Conservation (phyloP, 176 grass and related monocot genomes). For the Phoenix dactylifera region DNA sequence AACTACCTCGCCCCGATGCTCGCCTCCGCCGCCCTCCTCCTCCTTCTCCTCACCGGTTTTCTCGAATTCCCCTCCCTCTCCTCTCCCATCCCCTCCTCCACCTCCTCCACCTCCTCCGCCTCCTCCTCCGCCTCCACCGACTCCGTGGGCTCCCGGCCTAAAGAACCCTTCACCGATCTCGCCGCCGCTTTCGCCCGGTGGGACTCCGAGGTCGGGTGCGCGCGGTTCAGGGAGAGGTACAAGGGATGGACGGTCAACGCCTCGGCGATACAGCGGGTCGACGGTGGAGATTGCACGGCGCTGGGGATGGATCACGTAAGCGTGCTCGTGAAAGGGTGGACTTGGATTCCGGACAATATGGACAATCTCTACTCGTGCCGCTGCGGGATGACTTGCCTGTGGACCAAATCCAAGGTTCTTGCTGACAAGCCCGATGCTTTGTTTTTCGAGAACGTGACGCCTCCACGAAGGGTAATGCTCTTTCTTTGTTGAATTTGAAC, state of each 20-base stretch:
- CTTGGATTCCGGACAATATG: constrained; percentile 84
- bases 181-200: constrained; percentile 47
- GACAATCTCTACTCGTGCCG: constrained; percentile 73
- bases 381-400: constrained; percentile 64
- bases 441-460: constrained; percentile 59
- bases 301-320: constrained; percentile 41
- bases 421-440: constrained; percentile 66
- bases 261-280: constrained; percentile 18
- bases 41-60: constrained; percentile 34
- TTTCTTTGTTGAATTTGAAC: no score
- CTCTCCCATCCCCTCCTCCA: constrained; percentile 6
- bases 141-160: constrained; percentile 35
- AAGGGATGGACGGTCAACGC: constrained; percentile 22
- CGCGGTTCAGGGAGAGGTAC: constrained; percentile 46
- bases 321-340: constrained; percentile 77
- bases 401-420: constrained; percentile 60
- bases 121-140: constrained; percentile 21
- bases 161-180: constrained; percentile 39
- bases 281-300: constrained; percentile 16
- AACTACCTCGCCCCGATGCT: constrained; percentile 74
- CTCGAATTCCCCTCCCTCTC: constrained; percentile 29
- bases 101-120: neutral
- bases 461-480: constrained; percentile 47
- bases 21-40: constrained; percentile 30
- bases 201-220: constrained; percentile 62